Conservation (phyloP, 805 yeast species). For the Candida nanaspora region DNA sequence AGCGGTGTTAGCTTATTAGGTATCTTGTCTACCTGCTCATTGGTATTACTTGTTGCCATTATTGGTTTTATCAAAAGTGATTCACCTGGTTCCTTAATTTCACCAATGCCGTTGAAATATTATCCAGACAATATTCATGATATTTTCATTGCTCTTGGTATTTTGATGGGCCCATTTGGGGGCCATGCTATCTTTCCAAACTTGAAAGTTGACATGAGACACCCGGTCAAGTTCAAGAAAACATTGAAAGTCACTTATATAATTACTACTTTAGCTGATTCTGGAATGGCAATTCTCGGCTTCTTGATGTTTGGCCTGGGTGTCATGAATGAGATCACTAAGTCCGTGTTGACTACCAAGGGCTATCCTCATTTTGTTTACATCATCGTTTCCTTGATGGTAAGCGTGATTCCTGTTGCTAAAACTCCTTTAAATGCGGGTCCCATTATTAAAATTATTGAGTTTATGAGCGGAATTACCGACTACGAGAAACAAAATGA, state of each 20-base stretch:
- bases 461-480: slow-evolving; percentile 30
- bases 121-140: slow-evolving; percentile 32
- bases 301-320: slow-evolving; percentile 72
- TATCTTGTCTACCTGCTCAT: slow-evolving; percentile 44
- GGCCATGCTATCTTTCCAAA: slow-evolving; percentile 84
- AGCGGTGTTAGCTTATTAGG: slow-evolving; percentile 52
- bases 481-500: slow-evolving; percentile 15
- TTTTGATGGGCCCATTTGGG: slow-evolving; percentile 73
- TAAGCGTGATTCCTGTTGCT: slow-evolving; percentile 77
- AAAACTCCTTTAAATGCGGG: slow-evolving; percentile 82
- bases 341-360: slow-evolving; percentile 55
- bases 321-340: slow-evolving; percentile 70
- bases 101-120: slow-evolving; percentile 35
- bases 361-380: slow-evolving; percentile 64
- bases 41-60: slow-evolving; percentile 36
- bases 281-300: slow-evolving; percentile 56
- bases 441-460: slow-evolving; percentile 78
- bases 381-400: slow-evolving; percentile 52
- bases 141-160: slow-evolving; percentile 49
- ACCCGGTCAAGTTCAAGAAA: slow-evolving; percentile 50
- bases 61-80: slow-evolving; percentile 38
- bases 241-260: slow-evolving; percentile 50
- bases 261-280: slow-evolving; percentile 53
- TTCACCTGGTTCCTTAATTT: slow-evolving; percentile 50
- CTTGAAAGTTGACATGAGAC: slow-evolving; percentile 66